Conservation (phyloP, 495 filamentous ascomycete species). For the Neurospora sp. region DNA sequence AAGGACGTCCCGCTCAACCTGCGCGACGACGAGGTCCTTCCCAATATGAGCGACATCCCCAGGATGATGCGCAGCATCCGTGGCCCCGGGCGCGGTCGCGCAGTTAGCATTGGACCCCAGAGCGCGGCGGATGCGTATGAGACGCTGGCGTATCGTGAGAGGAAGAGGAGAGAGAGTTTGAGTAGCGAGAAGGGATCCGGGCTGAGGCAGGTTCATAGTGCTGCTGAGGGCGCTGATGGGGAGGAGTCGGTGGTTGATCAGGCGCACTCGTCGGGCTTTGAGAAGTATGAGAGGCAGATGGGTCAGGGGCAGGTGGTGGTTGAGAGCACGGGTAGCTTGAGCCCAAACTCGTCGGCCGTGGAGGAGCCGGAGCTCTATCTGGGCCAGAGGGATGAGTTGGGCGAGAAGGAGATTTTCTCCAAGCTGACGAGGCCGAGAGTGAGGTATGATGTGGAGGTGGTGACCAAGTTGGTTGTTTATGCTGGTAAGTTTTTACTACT, state of each 20-base stretch:
- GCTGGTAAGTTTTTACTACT: slow-evolving; percentile 43
- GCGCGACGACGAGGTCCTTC: slow-evolving; percentile 78
- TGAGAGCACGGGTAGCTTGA: slow-evolving; percentile 8
- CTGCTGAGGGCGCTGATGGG: slow-evolving; percentile 5
- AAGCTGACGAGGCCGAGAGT: slow-evolving; percentile 79
- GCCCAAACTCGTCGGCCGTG: neutral
- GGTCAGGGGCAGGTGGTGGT: slow-evolving; percentile 63
- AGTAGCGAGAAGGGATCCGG: slow-evolving; percentile 12
- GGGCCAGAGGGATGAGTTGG: slow-evolving; percentile 39
- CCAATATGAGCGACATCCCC: slow-evolving; percentile 73
- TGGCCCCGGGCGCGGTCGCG: slow-evolving; percentile 63
- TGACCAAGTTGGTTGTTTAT: slow-evolving; percentile 95
- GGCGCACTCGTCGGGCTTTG: slow-evolving; percentile 17
- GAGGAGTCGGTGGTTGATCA: slow-evolving; percentile 2
- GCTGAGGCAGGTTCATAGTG: slow-evolving; percentile 11
- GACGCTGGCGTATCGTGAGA: slow-evolving; percentile 83
- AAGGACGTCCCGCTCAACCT: slow-evolving; percentile 67
- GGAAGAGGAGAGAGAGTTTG: slow-evolving; percentile 66
- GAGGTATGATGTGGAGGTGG: slow-evolving; percentile 92
- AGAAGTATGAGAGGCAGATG: slow-evolving; percentile 31
- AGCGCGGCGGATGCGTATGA: slow-evolving; percentile 95
- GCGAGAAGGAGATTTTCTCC: slow-evolving; percentile 74
- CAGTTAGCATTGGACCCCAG: slow-evolving; percentile 86
- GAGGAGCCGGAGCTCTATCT: slow-evolving; percentile 19
- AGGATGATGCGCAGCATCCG: slow-evolving; percentile 67